phyloP scores from a whole-genome alignment of 2,329 filamentous ascomycete genomes.

The Colletotrichum aenigma region DNA sequence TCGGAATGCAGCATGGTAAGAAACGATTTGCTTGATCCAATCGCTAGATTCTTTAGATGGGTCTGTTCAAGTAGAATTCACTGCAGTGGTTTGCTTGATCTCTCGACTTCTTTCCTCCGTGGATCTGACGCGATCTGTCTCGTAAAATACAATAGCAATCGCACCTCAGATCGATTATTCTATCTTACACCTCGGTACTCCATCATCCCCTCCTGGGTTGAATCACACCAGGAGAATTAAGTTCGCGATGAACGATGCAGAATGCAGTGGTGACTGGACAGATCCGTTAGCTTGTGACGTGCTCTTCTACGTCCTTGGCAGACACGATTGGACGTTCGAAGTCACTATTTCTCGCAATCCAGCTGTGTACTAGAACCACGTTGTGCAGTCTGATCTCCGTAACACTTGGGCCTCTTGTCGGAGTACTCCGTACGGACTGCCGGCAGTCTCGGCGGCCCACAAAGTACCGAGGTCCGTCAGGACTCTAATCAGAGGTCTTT shows the following conservation, averaged over 20 bases:
- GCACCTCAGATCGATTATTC: accelerated
- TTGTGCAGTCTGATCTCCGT: not conserved
- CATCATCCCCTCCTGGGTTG: not conserved
- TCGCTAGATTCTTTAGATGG: not conserved
- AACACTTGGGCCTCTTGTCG: not conserved
- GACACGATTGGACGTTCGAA: accelerated
- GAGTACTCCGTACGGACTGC: not conserved
- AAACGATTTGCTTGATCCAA: accelerated
- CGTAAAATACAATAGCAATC: not conserved
- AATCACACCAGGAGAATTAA: not conserved
- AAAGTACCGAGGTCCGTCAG: not conserved
- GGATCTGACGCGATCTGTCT: accelerated
- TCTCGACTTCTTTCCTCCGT: accelerated
- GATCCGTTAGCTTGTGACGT: not conserved
- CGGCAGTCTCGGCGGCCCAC: not conserved
- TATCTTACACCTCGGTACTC: not conserved
- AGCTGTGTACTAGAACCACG: accelerated
- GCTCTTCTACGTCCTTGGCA: not conserved
- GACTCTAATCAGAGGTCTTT: not conserved
- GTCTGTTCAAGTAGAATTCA: not conserved
- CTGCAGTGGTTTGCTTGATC: not conserved
- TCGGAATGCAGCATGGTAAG: not conserved
- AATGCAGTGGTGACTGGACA: not conserved
- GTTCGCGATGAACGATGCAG: not conserved
- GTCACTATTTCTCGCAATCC: accelerated